These are phyloP conservation scores for Lactifluus subvellereus DNA, from an alignment of 768 basidiomycete species.

Conservation along the genomic window DNA sequence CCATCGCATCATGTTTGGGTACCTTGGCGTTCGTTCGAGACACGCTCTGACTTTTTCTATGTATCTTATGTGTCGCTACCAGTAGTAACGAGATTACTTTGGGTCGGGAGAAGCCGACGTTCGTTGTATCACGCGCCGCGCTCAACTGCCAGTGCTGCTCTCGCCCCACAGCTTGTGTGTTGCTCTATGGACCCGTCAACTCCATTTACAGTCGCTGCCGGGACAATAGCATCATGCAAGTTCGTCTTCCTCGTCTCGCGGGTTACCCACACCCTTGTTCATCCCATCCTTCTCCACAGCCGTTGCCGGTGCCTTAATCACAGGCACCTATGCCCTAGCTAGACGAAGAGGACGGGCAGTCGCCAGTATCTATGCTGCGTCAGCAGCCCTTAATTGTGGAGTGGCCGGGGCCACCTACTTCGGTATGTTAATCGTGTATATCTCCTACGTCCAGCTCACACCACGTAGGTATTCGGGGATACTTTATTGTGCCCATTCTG, in stretches of 20 bases:
- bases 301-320: slow-evolving; percentile 43
- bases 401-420: slow-evolving; percentile 74
- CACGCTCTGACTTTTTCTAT: slow-evolving; percentile 37
- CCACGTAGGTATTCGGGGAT: slow-evolving; percentile 65
- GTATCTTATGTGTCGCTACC: neutral
- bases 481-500: slow-evolving; percentile 60
- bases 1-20: slow-evolving; percentile 68
- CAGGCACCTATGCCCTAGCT: slow-evolving; percentile 42
- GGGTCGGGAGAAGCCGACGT: slow-evolving; percentile 11
- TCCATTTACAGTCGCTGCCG: slow-evolving; percentile 45
- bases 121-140: neutral
- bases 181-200: slow-evolving; percentile 30
- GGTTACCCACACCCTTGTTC: slow-evolving; percentile 27
- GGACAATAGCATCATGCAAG: slow-evolving; percentile 71
- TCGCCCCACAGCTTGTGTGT: neutral
- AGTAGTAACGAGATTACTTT: neutral
- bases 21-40: slow-evolving; percentile 73
- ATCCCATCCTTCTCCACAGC: slow-evolving; percentile 39
- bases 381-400: slow-evolving; percentile 66
- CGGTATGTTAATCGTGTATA: slow-evolving; percentile 41
- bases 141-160: neutral
- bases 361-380: slow-evolving; percentile 40
- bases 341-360: slow-evolving; percentile 43
- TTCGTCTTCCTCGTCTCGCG: slow-evolving; percentile 46
- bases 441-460: neutral